These are phyloP conservation scores for Saccharomycopsis phalli DNA, from an alignment of 1,139 yeast genomes.

Conservation along the genomic window DNA sequence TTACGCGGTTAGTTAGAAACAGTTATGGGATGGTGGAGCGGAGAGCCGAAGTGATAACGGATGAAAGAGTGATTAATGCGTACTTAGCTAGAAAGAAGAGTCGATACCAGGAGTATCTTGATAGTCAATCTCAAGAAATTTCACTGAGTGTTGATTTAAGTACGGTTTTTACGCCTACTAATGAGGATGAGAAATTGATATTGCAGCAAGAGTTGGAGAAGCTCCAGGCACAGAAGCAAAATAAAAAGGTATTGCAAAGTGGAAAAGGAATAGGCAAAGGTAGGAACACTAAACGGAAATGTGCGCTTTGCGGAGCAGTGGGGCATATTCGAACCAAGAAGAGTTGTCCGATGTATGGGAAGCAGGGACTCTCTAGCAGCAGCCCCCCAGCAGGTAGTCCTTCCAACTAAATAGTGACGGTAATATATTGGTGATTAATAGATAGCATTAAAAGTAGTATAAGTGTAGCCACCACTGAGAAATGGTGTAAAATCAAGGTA, in stretches of 20 bases:
- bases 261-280: constrained; percentile 67
- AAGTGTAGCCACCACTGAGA: no score
- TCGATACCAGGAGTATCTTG: constrained; percentile 39
- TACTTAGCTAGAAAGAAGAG: constrained; percentile 67
- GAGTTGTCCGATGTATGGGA: constrained; percentile 71
- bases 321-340: constrained; percentile 88
- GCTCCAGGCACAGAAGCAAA: constrained; percentile 50
- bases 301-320: constrained; percentile 91
- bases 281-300: constrained; percentile 73
- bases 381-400: background rate
- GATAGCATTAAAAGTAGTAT: no score
- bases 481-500: no score
- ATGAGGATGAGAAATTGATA: constrained; percentile 77
- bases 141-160: constrained; percentile 9
- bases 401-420: no score
- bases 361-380: constrained; percentile 1
- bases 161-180: constrained; percentile 46
- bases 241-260: constrained; percentile 48
- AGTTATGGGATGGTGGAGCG: constrained; percentile 83
- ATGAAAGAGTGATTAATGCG: constrained; percentile 81
- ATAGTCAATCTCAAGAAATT: constrained; percentile 9
- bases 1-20: constrained; percentile 75
- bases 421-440: no score
- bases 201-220: constrained; percentile 81
- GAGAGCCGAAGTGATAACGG: constrained; percentile 66